These are phyloP conservation scores for Styphnolobium japonicum DNA, from an alignment of 306 rosid genomes.

Conservation along the genomic window DNA sequence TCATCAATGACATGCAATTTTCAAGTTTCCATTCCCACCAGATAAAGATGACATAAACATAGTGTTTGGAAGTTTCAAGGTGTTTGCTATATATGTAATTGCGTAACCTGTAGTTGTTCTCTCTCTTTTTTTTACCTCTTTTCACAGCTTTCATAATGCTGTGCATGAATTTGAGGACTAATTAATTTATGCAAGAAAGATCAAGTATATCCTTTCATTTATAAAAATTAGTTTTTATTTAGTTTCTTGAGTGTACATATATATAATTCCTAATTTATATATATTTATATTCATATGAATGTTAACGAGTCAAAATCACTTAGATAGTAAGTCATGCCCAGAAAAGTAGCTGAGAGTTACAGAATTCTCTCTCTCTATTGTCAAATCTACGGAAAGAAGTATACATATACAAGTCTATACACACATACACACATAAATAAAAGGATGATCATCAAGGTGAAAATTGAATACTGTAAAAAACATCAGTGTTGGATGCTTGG, in stretches of 20 bases:
- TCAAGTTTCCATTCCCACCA: conserved; percentile 12
- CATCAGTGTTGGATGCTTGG: conserved; percentile 21
- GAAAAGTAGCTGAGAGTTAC: not conserved
- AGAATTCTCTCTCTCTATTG: too few species aligned
- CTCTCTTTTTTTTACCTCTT: not conserved
- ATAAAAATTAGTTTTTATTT: not conserved
- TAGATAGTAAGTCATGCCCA: not conserved
- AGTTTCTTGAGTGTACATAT: not conserved
- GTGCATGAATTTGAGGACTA: not conserved
- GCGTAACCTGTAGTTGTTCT: not conserved
- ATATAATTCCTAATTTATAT: not conserved
- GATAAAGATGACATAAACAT: conserved; percentile 13
- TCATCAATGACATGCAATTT: conserved; percentile 26
- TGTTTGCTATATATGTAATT: not conserved
- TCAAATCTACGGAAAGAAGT: not conserved
- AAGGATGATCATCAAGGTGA: not conserved
- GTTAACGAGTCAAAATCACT: conserved; percentile 18
- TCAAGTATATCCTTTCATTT: not conserved
- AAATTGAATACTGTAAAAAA: not conserved
- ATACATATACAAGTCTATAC: too few species aligned
- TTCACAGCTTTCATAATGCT: not conserved
- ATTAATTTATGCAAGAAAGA: conserved; percentile 13
- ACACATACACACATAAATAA: not conserved
- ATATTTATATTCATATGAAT: not conserved
- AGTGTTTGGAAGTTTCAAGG: not conserved